Conservation (phyloP, 495 filamentous ascomycete species). For the Penicillium canariense region DNA sequence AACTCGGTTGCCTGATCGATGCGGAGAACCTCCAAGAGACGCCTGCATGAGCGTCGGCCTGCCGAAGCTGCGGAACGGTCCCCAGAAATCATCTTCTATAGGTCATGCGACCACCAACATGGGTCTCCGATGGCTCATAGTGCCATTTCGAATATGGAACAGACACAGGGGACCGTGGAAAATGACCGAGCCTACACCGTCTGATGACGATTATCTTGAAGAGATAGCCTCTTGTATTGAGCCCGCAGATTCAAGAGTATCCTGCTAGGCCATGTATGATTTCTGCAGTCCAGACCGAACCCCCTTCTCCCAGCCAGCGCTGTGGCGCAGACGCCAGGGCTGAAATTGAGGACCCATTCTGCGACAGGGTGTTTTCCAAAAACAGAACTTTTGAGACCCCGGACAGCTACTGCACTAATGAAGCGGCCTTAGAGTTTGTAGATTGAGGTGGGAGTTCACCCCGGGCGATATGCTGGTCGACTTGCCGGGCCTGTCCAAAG, state of each 20-base stretch:
- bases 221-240: neutral
- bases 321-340: conserved; percentile 14
- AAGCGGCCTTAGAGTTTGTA: neutral
- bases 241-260: neutral
- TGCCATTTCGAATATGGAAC: neutral
- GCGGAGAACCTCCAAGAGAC: neutral
- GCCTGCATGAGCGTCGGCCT: neutral
- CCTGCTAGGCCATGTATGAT: conserved; percentile 6
- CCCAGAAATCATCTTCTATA: too few relatives aligned
- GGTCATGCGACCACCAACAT: conserved; percentile 1
- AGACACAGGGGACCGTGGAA: neutral
- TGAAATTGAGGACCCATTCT: conserved; percentile 4
- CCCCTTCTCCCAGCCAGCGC: neutral
- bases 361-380: neutral
- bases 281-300: neutral
- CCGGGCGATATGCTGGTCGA: too few relatives aligned
- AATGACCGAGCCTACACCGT: neutral
- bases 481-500: too few relatives aligned
- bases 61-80: neutral
- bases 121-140: neutral
- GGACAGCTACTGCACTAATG: neutral
- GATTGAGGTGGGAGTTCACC: too few relatives aligned
- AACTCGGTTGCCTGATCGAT: neutral
- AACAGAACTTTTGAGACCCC: neutral
- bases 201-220: neutral